Conservation (phyloP, 441 rosid genomes). For the Syzygium malaccense region DNA sequence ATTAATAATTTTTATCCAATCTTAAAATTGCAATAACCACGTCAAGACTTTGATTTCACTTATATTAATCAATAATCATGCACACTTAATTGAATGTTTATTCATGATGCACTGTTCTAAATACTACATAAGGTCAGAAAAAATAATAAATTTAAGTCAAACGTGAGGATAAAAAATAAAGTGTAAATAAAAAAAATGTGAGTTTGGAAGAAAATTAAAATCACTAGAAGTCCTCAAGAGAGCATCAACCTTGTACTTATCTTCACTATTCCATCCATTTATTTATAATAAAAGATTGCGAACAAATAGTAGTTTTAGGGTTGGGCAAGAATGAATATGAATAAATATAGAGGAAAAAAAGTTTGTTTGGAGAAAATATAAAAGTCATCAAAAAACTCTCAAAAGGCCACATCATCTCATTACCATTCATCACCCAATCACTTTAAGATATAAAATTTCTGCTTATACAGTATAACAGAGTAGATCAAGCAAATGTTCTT, state of each 20-base stretch:
- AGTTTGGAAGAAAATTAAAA: background rate
- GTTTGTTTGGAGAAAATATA: background rate
- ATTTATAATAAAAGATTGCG: background rate
- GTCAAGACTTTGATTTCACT: background rate
- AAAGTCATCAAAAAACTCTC: background rate
- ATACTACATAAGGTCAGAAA: background rate
- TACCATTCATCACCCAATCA: background rate
- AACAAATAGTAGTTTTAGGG: background rate
- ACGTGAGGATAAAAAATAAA: background rate
- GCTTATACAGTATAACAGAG: background rate
- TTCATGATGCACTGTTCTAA: background rate
- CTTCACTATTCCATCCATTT: background rate
- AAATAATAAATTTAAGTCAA: background rate
- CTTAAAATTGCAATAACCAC: background rate
- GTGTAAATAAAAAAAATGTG: background rate
- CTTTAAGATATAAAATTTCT: background rate
- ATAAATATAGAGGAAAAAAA: background rate
- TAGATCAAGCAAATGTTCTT: background rate
- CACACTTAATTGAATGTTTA: background rate
- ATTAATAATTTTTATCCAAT: background rate
- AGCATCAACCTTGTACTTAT: background rate
- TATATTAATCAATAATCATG: background rate
- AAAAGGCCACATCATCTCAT: background rate
- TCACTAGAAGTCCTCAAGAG: background rate
- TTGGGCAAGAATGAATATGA: background rate